These are phyloP conservation scores for Candida pini DNA, from an alignment of 805 yeast genomes.

Conservation along the genomic window DNA sequence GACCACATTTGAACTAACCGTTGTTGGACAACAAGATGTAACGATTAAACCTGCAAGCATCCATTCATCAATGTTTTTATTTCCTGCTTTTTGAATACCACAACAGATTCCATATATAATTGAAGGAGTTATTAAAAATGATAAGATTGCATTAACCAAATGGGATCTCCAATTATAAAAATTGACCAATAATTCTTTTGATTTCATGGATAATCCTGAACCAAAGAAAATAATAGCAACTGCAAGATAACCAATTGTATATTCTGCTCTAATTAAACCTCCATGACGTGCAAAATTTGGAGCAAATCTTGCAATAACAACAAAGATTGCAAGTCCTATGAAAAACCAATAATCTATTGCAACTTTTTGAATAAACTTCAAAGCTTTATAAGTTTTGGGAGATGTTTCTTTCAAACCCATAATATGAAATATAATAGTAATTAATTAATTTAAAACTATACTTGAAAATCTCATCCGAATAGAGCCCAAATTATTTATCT, in stretches of 20 bases:
- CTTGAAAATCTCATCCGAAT: too few relatives aligned
- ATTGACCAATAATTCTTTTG: constrained; percentile 55
- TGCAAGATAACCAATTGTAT: constrained; percentile 77
- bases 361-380: background rate
- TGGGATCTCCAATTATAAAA: constrained; percentile 81
- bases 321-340: constrained; percentile 60
- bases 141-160: constrained; percentile 55
- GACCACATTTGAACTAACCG: constrained; percentile 86
- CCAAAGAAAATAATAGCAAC: constrained; percentile 81
- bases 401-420: constrained; percentile 5
- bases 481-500: too few relatives aligned
- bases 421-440: too few relatives aligned
- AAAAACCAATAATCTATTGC: constrained; percentile 66
- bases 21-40: constrained; percentile 86
- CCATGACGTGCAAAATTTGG: constrained; percentile 83
- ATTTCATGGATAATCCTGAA: constrained; percentile 74
- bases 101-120: constrained; percentile 63
- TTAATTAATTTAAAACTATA: too few relatives aligned
- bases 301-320: constrained; percentile 69
- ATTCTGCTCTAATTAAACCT: constrained; percentile 69
- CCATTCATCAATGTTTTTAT: constrained; percentile 64
- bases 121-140: constrained; percentile 51
- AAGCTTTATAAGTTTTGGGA: constrained; percentile 4
- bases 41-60: constrained; percentile 75
- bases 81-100: constrained; percentile 56